Conservation (phyloP, 2,329 filamentous ascomycete species). For the Drechmeria coniospora region DNA sequence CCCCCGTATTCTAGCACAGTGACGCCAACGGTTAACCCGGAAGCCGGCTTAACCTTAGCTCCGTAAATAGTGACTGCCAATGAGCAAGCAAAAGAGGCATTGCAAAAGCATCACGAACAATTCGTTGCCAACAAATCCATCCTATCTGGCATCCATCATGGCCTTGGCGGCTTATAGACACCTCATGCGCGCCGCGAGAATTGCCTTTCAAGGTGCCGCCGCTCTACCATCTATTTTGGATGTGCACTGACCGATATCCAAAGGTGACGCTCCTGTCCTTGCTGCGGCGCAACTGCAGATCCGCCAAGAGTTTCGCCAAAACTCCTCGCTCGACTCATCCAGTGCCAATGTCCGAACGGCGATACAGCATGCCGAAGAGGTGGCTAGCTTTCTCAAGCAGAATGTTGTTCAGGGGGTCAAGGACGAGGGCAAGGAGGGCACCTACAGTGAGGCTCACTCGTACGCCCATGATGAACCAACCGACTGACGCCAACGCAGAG, state of each 20-base stretch:
- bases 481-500: constrained; percentile 31
- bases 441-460: constrained; percentile 39
- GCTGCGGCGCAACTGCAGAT: constrained; percentile 57
- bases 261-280: constrained; percentile 58
- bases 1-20: neutral
- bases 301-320: constrained; percentile 56
- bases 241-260: neutral
- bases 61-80: constrained; percentile 2
- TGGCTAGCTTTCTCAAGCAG: constrained; percentile 62
- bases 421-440: constrained; percentile 25
- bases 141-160: constrained; percentile 22
- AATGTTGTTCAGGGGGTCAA: constrained; percentile 77
- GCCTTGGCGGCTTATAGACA: constrained; percentile 66
- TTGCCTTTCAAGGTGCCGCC: constrained; percentile 65
- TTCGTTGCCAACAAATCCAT: no score
- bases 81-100: no score
- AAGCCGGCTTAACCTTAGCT: constrained; percentile 10
- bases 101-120: no score
- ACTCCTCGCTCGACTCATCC: constrained; percentile 40
- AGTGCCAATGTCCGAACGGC: constrained; percentile 45
- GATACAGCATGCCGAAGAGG: constrained; percentile 66
- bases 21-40: constrained; percentile 4
- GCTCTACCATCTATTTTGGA: constrained; percentile 1
- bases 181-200: constrained; percentile 61
- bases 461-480: neutral